A percentile compares a stretch with the other conserved stretches of the same genome.
These are phyloP conservation scores for Heliosperma pusillum DNA, from an alignment of 148 eudicot species.

Conservation along the genomic window DNA sequence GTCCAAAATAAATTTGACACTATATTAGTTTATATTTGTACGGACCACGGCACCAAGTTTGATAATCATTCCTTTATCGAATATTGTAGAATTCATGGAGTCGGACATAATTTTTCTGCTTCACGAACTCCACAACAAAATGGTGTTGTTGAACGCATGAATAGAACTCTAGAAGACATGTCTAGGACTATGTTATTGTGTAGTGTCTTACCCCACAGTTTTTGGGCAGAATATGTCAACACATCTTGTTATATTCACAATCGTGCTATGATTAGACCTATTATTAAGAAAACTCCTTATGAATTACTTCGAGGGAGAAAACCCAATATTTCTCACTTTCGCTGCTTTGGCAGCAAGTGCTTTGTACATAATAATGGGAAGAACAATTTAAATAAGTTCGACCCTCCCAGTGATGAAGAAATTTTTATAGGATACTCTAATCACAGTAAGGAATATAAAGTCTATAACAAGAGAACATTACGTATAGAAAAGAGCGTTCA, in stretches of 20 bases:
- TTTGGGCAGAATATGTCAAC: background rate
- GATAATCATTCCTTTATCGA: background rate
- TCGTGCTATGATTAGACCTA: background rate
- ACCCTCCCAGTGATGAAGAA: background rate
- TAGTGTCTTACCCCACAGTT: background rate
- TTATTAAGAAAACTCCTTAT: background rate
- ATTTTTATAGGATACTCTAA: background rate
- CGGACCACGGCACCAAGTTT: too few species aligned
- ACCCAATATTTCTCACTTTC: background rate
- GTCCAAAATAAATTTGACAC: background rate
- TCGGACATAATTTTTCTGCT: slow-evolving; percentile 6
- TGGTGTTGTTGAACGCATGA: too few species aligned
- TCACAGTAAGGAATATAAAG: background rate
- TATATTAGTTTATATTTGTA: background rate
- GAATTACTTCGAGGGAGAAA: background rate
- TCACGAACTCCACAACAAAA: slow-evolving; percentile 16
- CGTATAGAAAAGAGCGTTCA: slow-evolving; percentile 13
- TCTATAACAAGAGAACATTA: slow-evolving; percentile 7
- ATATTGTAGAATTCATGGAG: background rate
- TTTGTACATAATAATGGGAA: background rate
- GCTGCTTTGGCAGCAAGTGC: background rate
- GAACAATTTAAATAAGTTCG: background rate
- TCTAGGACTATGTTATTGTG: slow-evolving; percentile 7
- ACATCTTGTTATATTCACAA: background rate
- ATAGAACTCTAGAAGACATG: too few species aligned